These are phyloP conservation scores for Meyerozyma athensensis DNA, from an alignment of 1,139 yeast genomes.

Conservation along the genomic window DNA sequence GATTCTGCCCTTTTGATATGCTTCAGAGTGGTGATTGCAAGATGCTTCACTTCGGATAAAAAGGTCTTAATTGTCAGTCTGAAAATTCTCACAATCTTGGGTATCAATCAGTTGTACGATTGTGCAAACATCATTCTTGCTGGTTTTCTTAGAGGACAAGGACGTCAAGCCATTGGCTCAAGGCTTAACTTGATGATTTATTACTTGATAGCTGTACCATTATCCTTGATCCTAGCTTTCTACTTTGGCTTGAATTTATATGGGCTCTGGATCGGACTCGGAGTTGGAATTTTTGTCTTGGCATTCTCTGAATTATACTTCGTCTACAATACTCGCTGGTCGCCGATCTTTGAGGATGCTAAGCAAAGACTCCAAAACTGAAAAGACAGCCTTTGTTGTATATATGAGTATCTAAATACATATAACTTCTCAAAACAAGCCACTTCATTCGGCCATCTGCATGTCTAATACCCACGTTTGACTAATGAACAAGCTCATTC, in stretches of 20 bases:
- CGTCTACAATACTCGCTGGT: constrained; percentile 9
- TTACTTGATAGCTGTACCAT: constrained; percentile 24
- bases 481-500: too few species aligned
- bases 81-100: constrained; percentile 1
- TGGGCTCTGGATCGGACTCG: constrained; percentile 13
- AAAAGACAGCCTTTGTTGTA: background rate
- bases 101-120: constrained; percentile 6
- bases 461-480: too few species aligned
- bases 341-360: constrained; percentile 8
- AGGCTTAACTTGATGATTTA: constrained; percentile 5
- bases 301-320: constrained; percentile 11
- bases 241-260: constrained; percentile 5
- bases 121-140: constrained; percentile 4
- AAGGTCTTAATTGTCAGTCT: constrained; percentile 4
- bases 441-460: too few species aligned
- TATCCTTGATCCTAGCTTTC: constrained; percentile 26
- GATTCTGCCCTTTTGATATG: background rate
- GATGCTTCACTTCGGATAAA: constrained; percentile 4
- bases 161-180: constrained; percentile 5
- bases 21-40: constrained; percentile 4
- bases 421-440: background rate
- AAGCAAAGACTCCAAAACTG: constrained; percentile 8
- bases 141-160: constrained; percentile 6
- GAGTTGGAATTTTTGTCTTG: constrained; percentile 12
- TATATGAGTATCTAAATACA: background rate